Percentiles rank a stretch among this genome's conserved stretches.
phyloP scores from a whole-genome alignment of 805 yeast genomes.

The Candida ortonii region DNA sequence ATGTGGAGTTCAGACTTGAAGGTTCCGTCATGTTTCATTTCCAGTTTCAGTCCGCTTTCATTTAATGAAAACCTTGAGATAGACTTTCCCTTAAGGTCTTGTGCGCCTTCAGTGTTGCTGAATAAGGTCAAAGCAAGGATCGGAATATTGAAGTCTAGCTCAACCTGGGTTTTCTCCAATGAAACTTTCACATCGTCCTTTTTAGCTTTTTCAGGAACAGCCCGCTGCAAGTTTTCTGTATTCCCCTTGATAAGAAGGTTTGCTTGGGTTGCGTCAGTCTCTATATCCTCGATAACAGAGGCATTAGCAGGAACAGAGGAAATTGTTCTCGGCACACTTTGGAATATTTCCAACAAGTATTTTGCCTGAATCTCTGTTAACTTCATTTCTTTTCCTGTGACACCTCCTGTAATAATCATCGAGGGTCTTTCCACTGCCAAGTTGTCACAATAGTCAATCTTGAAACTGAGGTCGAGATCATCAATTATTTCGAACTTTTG shows the following conservation, averaged over 20 bases:
- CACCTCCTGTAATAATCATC: constrained; percentile 49
- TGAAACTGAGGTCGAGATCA: constrained; percentile 58
- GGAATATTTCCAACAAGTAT: constrained; percentile 53
- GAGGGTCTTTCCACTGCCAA: constrained; percentile 41
- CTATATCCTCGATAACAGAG: constrained; percentile 48
- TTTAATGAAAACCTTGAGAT: constrained; percentile 61
- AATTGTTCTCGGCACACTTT: constrained; percentile 55
- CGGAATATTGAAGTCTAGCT: constrained; percentile 58
- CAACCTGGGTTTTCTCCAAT: constrained; percentile 35
- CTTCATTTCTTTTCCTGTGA: constrained; percentile 60
- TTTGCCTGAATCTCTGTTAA: constrained; percentile 72
- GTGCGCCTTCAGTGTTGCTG: constrained; percentile 43
- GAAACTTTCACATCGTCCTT: constrained; percentile 14
- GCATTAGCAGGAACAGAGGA: constrained; percentile 40
- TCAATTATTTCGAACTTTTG: constrained; percentile 67
- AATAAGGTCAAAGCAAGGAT: constrained; percentile 59
- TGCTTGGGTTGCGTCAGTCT: constrained; percentile 63
- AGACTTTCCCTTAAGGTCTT: constrained; percentile 37
- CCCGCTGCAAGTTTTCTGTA: constrained; percentile 7
- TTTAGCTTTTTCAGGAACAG: constrained; percentile 1
- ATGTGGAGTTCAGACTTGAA: constrained; percentile 60
- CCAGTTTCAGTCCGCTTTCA: constrained; percentile 50
- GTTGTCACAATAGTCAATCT: constrained; percentile 53
- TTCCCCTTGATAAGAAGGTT: constrained; percentile 42
- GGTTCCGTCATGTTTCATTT: constrained; percentile 51